These are phyloP conservation scores for Gnomoniopsis smithogilvyi DNA, from an alignment of 2,329 filamentous ascomycete species.

Conservation along the genomic window DNA sequence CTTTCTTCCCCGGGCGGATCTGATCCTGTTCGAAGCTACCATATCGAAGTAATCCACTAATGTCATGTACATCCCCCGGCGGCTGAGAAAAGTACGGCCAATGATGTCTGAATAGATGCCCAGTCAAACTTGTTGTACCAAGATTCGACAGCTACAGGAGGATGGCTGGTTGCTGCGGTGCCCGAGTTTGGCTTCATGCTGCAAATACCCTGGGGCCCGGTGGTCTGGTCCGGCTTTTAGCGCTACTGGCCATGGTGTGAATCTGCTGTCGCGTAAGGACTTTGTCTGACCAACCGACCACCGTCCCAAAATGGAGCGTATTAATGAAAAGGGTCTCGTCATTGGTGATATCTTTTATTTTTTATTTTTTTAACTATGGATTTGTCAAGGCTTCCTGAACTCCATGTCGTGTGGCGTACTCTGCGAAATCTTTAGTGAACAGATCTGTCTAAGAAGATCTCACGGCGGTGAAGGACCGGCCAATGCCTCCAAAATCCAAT, in stretches of 20 bases:
- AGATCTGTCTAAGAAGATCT: not conserved
- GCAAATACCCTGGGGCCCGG: not conserved
- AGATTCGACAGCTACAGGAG: no score
- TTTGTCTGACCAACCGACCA: not conserved
- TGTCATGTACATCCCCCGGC: no score
- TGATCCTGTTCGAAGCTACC: no score
- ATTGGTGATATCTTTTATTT: not conserved
- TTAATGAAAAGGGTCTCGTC: not conserved
- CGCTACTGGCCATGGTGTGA: not conserved
- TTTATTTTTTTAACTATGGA: no score
- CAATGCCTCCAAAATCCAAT: not conserved
- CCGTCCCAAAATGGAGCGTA: not conserved
- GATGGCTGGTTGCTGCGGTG: not conserved
- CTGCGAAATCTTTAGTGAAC: not conserved
- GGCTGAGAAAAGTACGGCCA: no score
- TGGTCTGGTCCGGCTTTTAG: not conserved
- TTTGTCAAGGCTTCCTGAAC: not conserved
- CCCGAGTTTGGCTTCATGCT: not conserved
- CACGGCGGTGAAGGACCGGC: not conserved
- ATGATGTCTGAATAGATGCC: no score
- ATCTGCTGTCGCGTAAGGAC: slow-evolving; percentile 1
- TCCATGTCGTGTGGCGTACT: not conserved
- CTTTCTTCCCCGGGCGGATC: no score
- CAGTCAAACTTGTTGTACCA: no score
- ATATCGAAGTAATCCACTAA: no score